phyloP scores from a whole-genome alignment of 306 rosid genomes.

The Mimosa pudica region DNA sequence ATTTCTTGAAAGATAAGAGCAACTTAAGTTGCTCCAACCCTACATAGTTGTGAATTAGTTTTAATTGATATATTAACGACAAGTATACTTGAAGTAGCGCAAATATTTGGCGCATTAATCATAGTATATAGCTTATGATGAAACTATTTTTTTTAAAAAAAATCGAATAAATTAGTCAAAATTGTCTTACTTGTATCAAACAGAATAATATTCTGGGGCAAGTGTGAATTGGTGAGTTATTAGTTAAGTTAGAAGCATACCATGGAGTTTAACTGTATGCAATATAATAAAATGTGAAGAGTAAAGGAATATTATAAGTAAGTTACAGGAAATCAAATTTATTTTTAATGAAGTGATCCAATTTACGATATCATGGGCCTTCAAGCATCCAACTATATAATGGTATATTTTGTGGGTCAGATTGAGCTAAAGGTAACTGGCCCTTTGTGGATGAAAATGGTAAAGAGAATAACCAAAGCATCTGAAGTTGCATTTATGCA shows the following conservation, averaged over 20 bases:
- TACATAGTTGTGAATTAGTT: no score
- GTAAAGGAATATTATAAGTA: background rate
- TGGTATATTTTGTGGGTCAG: background rate
- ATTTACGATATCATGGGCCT: background rate
- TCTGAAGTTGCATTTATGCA: background rate
- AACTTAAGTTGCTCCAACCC: no score
- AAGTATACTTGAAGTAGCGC: no score
- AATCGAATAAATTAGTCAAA: background rate
- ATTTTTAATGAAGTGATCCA: background rate
- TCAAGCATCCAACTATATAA: background rate
- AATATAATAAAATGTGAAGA: background rate
- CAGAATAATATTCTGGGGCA: background rate
- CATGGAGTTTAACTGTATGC: no score
- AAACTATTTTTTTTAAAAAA: no score
- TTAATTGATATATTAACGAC: no score
- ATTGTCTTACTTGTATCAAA: background rate
- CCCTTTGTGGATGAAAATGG: background rate
- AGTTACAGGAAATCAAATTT: background rate
- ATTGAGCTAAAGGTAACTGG: background rate
- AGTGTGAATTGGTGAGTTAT: no score
- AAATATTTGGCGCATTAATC: no score
- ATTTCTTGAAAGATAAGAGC: no score
- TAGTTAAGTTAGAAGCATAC: no score
- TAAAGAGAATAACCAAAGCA: no score
- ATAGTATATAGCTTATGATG: background rate